These are phyloP conservation scores for Trichoderma afroharzianum DNA, from an alignment of 2,329 filamentous ascomycete genomes.

Conservation along the genomic window DNA sequence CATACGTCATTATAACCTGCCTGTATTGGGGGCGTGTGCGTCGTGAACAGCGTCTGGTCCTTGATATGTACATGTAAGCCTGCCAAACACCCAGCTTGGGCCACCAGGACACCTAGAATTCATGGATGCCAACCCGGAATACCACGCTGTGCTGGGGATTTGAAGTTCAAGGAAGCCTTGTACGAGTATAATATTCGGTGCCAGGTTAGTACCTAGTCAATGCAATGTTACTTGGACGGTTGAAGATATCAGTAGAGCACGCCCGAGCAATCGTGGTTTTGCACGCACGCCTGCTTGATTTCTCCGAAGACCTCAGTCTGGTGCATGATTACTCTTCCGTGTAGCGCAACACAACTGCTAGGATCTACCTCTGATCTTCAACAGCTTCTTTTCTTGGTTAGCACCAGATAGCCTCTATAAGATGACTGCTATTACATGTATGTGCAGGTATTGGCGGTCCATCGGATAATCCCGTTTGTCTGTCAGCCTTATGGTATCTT, in stretches of 20 bases:
- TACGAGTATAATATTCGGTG: background rate
- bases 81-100: background rate
- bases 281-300: background rate
- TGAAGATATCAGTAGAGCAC: background rate
- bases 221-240: background rate
- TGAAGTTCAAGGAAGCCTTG: background rate
- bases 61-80: background rate
- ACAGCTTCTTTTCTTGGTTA: background rate
- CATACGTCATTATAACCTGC: background rate
- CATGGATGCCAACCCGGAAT: background rate
- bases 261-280: no score
- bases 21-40: background rate
- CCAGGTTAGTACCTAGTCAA: background rate
- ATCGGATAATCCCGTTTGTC: background rate
- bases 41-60: background rate
- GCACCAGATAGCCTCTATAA: background rate
- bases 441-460: background rate
- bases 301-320: background rate
- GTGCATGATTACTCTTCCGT: background rate
- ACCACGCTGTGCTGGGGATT: background rate
- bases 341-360: background rate
- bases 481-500: background rate
- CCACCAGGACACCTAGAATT: background rate
- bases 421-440: background rate
- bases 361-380: background rate